These are phyloP conservation scores for Chaetothyriales sp. DNA, from an alignment of 2,329 filamentous ascomycete genomes.

Conservation along the genomic window DNA sequence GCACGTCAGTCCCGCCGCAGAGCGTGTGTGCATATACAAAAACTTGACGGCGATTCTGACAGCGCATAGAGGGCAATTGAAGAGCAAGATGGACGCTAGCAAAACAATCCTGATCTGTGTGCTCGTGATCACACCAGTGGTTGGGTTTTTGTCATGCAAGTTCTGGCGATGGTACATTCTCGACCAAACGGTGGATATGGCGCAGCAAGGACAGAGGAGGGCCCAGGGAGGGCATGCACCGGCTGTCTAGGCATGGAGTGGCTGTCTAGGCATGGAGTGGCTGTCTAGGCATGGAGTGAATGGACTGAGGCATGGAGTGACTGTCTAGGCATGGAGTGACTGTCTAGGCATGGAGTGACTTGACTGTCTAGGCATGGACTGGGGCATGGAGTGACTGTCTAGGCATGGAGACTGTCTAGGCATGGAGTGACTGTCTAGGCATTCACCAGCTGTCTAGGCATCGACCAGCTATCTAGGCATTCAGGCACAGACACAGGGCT, in stretches of 20 bases:
- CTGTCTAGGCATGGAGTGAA: too few species aligned
- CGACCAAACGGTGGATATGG: slow-evolving; percentile 13
- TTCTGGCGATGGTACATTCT: slow-evolving; percentile 12
- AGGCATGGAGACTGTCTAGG: too few species aligned
- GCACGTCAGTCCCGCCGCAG: neutral
- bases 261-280: neutral
- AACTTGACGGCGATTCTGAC: neutral
- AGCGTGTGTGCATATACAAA: neutral
- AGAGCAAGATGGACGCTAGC: slow-evolving; percentile 14
- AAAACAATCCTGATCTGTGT: slow-evolving; percentile 19
- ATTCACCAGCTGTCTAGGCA: neutral
- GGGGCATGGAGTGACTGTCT: too few species aligned
- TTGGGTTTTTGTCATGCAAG: slow-evolving; percentile 16
- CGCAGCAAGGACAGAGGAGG: slow-evolving; percentile 14
- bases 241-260: neutral
- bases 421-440: neutral
- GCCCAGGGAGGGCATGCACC: slow-evolving; percentile 1
- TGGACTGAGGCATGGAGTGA: too few species aligned
- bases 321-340: too few species aligned
- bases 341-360: too few species aligned
- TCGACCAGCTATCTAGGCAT: neutral
- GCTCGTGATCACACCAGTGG: slow-evolving; percentile 14
- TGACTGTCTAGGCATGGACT: too few species aligned
- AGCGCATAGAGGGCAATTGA: neutral
- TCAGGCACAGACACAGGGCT: too few species aligned